These are phyloP conservation scores for Pisolithus albus DNA, from an alignment of 768 basidiomycete species.

Conservation along the genomic window DNA sequence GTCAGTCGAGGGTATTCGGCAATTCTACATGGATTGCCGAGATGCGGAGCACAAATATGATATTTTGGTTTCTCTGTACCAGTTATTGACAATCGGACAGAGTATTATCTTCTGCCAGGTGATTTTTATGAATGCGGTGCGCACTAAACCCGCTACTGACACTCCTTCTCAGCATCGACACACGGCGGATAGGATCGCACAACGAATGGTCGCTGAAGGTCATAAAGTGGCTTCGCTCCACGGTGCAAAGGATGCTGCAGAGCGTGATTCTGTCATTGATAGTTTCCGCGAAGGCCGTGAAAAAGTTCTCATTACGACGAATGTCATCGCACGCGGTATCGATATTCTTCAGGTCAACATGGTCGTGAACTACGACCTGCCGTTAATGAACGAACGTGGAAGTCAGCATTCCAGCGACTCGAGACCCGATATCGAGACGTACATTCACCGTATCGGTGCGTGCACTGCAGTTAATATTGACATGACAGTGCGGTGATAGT, in stretches of 20 bases:
- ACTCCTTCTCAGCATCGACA: conserved; percentile 58
- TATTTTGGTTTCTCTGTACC: conserved; percentile 84
- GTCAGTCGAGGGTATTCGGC: conserved; percentile 88
- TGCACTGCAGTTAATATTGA: conserved; percentile 5
- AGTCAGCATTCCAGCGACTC: conserved; percentile 39
- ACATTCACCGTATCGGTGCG: conserved; percentile 94
- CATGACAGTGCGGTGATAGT: neutral
- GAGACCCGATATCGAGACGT: conserved; percentile 89
- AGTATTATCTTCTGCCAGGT: conserved; percentile 98
- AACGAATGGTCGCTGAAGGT: conserved; percentile 86
- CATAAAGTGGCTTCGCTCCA: conserved; percentile 96
- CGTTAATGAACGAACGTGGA: conserved; percentile 69
- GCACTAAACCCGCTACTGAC: neutral
- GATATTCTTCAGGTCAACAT: conserved; percentile 99
- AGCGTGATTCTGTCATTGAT: conserved; percentile 91
- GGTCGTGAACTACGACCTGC: conserved; percentile 99
- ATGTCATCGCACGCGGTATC: conserved; percentile 97
- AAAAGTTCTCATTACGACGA: conserved; percentile 97
- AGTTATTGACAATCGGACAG: conserved; percentile 89
- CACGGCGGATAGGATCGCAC: conserved; percentile 88
- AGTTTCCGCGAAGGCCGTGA: conserved; percentile 93
- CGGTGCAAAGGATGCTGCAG: conserved; percentile 83
- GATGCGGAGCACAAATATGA: conserved; percentile 93
- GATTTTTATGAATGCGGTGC: conserved; percentile 15
- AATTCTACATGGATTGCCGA: conserved; percentile 96